phyloP scores from a whole-genome alignment of 108 stramenopile species.

The Skeletonema menzelii region DNA sequence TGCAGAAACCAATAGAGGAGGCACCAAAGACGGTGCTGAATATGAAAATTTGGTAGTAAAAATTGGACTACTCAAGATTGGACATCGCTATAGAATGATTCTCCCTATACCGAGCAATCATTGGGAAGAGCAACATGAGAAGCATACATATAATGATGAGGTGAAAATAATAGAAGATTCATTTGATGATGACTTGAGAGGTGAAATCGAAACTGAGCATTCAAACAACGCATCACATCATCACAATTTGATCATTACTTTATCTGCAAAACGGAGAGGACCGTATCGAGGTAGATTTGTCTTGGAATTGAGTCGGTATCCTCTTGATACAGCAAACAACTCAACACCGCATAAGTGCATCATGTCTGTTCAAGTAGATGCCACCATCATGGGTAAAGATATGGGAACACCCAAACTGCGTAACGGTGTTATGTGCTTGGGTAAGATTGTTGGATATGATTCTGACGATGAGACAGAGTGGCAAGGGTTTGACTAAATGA shows the following conservation, averaged over 20 bases:
- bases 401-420: conserved; percentile 42
- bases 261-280: conserved; percentile 30
- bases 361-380: conserved; percentile 23
- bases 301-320: conserved; percentile 16
- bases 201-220: conserved; percentile 9
- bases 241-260: conserved; percentile 2
- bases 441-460: conserved; percentile 39
- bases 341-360: conserved; percentile 7
- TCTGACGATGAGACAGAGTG: conserved; percentile 47
- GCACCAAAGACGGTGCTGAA: neutral
- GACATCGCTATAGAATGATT: conserved; percentile 29
- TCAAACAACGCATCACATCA: neutral
- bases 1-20: neutral
- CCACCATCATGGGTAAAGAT: conserved; percentile 44
- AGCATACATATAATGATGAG: neutral
- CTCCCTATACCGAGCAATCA: conserved; percentile 18
- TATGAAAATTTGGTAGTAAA: conserved; percentile 21
- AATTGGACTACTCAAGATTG: conserved; percentile 37
- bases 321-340: neutral
- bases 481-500: conserved; percentile 27
- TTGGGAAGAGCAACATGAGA: neutral
- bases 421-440: conserved; percentile 26
- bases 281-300: conserved; percentile 31
- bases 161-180: conserved; percentile 24
- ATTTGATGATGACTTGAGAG: conserved; percentile 22